Percentiles rank a stretch among this genome's conserved stretches.
Evolutionary conservation across 495 filamentous ascomycete genomes (phyloP).

Genomic region (Clohesyomyces aquaticus): DNA sequence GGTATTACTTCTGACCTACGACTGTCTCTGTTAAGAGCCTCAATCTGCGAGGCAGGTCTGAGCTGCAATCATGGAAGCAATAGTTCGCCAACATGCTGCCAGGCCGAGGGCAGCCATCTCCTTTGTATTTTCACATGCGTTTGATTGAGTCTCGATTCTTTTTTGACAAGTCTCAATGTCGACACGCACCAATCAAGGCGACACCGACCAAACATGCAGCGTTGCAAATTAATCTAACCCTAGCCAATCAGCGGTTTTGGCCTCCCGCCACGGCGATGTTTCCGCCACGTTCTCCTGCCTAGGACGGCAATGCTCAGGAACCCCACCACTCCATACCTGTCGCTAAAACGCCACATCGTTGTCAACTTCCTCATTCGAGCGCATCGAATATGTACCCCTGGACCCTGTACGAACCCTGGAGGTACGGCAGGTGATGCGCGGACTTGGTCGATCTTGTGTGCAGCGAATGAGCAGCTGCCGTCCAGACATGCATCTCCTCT

Average conservation of each 20-base stretch:
- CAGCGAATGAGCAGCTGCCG: background rate
- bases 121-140: background rate
- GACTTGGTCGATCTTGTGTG: background rate
- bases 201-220: background rate
- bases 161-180: background rate
- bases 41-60: no score
- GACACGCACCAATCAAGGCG: constrained; percentile 6
- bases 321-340: constrained; percentile 3
- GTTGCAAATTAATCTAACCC: background rate
- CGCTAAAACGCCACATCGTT: background rate
- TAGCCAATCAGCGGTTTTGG: background rate
- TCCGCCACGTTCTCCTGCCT: background rate
- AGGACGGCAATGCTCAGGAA: background rate
- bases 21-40: background rate
- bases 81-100: background rate
- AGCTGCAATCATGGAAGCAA: no score
- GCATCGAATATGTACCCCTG: background rate
- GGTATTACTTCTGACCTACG: background rate
- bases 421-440: background rate
- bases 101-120: background rate
- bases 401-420: background rate
- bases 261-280: background rate
- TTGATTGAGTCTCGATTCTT: background rate
- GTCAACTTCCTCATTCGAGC: background rate
- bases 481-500: background rate